A percentile compares a stretch with the other conserved stretches of the same genome.
Conservation (phyloP, 2,329 filamentous ascomycete genomes). For the Colletotrichum sp. region DNA sequence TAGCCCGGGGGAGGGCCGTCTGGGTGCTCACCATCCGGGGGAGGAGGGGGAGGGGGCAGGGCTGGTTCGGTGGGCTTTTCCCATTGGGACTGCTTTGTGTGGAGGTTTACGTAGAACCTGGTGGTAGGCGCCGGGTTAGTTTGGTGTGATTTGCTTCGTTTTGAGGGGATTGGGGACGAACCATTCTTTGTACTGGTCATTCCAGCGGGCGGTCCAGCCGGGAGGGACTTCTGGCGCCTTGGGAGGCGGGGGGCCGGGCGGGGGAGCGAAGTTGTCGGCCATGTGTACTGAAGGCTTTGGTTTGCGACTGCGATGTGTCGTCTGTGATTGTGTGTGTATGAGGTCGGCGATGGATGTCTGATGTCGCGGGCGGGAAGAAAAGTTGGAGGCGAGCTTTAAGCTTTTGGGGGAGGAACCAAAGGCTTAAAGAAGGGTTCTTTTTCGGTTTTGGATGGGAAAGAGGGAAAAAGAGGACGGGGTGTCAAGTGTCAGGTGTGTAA, state of each 20-base stretch:
- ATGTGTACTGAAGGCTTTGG: conserved; percentile 35
- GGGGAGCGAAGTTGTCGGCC: conserved; percentile 61
- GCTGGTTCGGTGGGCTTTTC: conserved; percentile 78
- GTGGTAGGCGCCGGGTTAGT: not conserved
- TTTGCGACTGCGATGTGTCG: not conserved
- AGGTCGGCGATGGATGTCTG: not conserved
- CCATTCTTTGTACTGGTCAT: conserved; percentile 89
- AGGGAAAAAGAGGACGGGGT: not conserved
- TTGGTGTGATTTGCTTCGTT: not conserved
- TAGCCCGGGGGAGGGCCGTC: conserved; percentile 74
- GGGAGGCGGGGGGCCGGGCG: conserved; percentile 61
- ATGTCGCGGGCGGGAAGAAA: not conserved
- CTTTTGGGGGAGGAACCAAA: not conserved
- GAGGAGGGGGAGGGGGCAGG: conserved; percentile 50
- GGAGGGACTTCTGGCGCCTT: conserved; percentile 65
- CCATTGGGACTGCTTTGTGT: conserved; percentile 91
- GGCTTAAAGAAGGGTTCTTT: not conserved
- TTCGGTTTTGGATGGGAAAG: not conserved
- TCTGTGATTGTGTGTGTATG: not conserved
- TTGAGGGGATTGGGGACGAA: conserved; percentile 32
- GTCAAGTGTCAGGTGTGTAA: conserved; percentile 8
- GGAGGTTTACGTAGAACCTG: conserved; percentile 90
- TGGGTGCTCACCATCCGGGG: conserved; percentile 41
- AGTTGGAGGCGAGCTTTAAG: not conserved
- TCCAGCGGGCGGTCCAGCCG: conserved; percentile 87